Conservation (phyloP, 2,329 filamentous ascomycete genomes). For the Capronia americana region DNA sequence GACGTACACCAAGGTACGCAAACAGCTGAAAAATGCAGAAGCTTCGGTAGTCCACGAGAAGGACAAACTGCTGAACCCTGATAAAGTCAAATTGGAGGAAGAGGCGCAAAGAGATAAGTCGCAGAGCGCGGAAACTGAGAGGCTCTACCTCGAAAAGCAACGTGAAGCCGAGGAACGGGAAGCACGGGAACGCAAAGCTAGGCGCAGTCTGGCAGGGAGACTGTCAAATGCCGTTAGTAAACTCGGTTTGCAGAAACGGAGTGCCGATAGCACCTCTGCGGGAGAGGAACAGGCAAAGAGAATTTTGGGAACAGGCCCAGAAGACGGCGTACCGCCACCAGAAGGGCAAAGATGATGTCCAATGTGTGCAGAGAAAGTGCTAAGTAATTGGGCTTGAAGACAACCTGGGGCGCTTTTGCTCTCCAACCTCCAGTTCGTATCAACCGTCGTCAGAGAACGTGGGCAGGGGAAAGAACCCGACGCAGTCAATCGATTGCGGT, state of each 20-base stretch:
- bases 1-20: slow-evolving; percentile 73
- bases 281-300: slow-evolving; percentile 24
- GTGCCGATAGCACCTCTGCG: not conserved
- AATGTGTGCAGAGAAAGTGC: not conserved
- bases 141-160: slow-evolving; percentile 52
- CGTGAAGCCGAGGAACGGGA: slow-evolving; percentile 26
- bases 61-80: slow-evolving; percentile 67
- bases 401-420: not conserved
- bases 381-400: not conserved
- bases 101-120: slow-evolving; percentile 64
- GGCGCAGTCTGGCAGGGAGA: slow-evolving; percentile 19
- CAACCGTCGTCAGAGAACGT: not conserved
- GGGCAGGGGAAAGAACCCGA: not conserved
- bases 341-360: slow-evolving; percentile 36
- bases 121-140: slow-evolving; percentile 65
- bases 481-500: not conserved
- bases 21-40: slow-evolving; percentile 64
- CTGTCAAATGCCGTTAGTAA: slow-evolving; percentile 24
- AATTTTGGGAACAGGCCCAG: slow-evolving; percentile 39
- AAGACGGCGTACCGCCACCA: slow-evolving; percentile 42
- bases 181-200: slow-evolving; percentile 20
- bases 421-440: not conserved
- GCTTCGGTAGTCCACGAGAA: slow-evolving; percentile 60
- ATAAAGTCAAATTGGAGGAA: slow-evolving; percentile 58
- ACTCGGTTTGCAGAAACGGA: slow-evolving; percentile 13